Conservation (phyloP, 2,329 filamentous ascomycete species). For the Monosporascus sp. region DNA sequence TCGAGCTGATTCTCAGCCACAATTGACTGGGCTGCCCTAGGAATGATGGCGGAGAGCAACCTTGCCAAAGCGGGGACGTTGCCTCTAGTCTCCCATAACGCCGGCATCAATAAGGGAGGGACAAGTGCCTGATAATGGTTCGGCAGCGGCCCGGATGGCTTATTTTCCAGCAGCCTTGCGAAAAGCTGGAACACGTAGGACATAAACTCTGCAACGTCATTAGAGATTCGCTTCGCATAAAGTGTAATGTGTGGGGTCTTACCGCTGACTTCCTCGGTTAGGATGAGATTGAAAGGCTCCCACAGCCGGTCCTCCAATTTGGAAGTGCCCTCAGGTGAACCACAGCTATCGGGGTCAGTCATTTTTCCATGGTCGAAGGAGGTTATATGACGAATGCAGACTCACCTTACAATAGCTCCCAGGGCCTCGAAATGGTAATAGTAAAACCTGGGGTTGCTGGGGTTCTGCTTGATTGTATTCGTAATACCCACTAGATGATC, state of each 20-base stretch:
- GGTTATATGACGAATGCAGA: slow-evolving; percentile 10
- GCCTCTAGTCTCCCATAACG: slow-evolving; percentile 84
- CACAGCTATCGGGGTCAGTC: slow-evolving; percentile 42
- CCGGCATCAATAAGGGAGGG: slow-evolving; percentile 69
- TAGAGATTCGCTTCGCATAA: slow-evolving; percentile 17
- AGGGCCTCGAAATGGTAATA: slow-evolving; percentile 97
- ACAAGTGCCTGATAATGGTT: slow-evolving; percentile 77
- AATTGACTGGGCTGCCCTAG: slow-evolving; percentile 68
- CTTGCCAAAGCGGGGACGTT: slow-evolving; percentile 90
- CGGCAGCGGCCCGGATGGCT: slow-evolving; percentile 71
- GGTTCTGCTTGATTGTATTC: slow-evolving; percentile 86
- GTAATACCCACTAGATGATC: slow-evolving; percentile 84
- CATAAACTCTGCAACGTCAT: slow-evolving; percentile 65
- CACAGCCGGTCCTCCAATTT: slow-evolving; percentile 79
- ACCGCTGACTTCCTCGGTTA: slow-evolving; percentile 78
- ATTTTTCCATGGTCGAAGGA: slow-evolving; percentile 17
- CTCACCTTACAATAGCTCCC: slow-evolving; percentile 73
- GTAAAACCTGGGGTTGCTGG: slow-evolving; percentile 95
- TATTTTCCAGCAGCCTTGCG: slow-evolving; percentile 81
- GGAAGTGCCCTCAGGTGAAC: slow-evolving; percentile 59
- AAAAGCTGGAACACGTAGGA: slow-evolving; percentile 97
- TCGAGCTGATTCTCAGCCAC: slow-evolving; percentile 76
- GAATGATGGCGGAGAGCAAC: slow-evolving; percentile 77
- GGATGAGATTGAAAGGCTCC: slow-evolving; percentile 72
- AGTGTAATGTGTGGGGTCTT: slow-evolving; percentile 18